Base-by-base conservation (phyloP, 306 rosid species). In the Parietaria judaica region DNA sequence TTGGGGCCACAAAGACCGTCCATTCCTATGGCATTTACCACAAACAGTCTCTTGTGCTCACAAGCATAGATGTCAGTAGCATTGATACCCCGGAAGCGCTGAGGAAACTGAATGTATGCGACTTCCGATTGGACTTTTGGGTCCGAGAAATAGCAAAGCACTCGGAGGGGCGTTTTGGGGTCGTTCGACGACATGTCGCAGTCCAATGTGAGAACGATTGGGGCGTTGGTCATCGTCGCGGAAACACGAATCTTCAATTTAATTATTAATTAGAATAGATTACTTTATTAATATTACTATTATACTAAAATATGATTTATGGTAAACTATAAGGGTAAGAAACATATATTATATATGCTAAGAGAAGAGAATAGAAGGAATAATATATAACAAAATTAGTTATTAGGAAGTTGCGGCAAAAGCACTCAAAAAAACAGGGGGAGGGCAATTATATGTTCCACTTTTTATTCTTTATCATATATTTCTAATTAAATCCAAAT, bases 111-210 rank as follows among this genome's bases (percentile, higher is more conserved):
- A 49, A 74, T 53, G 6, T 65, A 81, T 0, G 66, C 71, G 3
- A 68, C 0, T 43, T 66, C 8, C 10, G 49, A 52, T 31, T 11
- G 36, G 13, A 65, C 11, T 38, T 61, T 44, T 8, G 63, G 62
- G 54, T 74, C 78, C 3, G 41, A 43, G 5, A 71, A 38, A 46
- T 74, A 77, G 52, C 86, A 81, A 0, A 81, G 66, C 1, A 6
- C 69, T 2, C 78, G 69, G 16, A 6, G 38, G 8, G 60, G 78
- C 0, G 80, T 74, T 50, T 77, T 38, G 0, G 86, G 78, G 38
- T 81, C 80, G 23, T 77, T 81, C 2, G 86, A 76, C 39, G 57
- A 74, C 58, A n/a, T 77, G 61, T 81, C 83, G 5, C 86, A 74
- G 3, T 81, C 80, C 8, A 65, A 13, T 35, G 75, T 77, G 0